phyloP scores from a whole-genome alignment of 805 yeast species.

The Lachancea sp. region DNA sequence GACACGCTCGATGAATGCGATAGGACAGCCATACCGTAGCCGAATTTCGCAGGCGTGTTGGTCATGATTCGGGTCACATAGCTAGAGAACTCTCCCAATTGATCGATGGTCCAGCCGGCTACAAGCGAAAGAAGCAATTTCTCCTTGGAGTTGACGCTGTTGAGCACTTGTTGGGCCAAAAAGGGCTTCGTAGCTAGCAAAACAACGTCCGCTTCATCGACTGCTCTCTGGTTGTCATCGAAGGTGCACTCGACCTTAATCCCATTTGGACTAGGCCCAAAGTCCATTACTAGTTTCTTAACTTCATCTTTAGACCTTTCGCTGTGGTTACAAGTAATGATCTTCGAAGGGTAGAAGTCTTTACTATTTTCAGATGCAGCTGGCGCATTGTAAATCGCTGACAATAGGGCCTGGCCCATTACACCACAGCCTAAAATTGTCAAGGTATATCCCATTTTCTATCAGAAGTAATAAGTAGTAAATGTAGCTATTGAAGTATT shows the following conservation, averaged over 20 bases:
- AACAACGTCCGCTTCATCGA: constrained; percentile 58
- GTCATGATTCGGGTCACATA: constrained; percentile 92
- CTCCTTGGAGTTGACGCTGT: constrained; percentile 44
- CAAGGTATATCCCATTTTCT: constrained; percentile 44
- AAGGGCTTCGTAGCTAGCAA: constrained; percentile 88
- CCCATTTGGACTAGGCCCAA: constrained; percentile 39
- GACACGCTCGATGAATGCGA: constrained; percentile 55
- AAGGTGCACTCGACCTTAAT: constrained; percentile 47
- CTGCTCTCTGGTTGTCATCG: constrained; percentile 53
- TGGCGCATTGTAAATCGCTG: constrained; percentile 46
- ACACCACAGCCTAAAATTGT: constrained; percentile 90
- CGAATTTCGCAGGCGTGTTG: constrained; percentile 90
- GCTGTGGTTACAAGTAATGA: constrained; percentile 64
- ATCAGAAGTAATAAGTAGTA: too few relatives aligned
- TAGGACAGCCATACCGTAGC: constrained; percentile 92
- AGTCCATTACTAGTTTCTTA: constrained; percentile 41
- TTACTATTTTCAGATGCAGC: constrained; percentile 25
- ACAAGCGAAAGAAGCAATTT: constrained; percentile 71
- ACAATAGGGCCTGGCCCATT: constrained; percentile 88
- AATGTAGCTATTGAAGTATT: too few relatives aligned
- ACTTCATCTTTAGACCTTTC: constrained; percentile 42
- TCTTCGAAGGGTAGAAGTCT: constrained; percentile 53
- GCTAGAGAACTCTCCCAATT: constrained; percentile 45
- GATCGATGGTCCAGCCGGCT: constrained; percentile 87
- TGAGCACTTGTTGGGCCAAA: constrained; percentile 56